Evolutionary conservation across 2,329 filamentous ascomycete genomes (phyloP).

Genomic region (Aureobasidium sp.): DNA sequence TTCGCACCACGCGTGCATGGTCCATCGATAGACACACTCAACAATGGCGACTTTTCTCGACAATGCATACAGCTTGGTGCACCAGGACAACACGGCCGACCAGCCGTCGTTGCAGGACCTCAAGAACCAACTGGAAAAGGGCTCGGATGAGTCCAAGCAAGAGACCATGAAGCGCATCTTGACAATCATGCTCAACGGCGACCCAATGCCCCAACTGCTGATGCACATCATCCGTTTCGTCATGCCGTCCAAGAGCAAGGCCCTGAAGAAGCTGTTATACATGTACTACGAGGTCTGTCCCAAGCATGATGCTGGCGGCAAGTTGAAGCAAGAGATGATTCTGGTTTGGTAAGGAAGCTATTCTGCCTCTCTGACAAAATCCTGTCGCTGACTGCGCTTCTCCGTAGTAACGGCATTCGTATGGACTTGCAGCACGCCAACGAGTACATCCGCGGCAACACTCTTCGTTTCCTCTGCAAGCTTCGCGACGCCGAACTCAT

Average conservation of each 20-base stretch:
- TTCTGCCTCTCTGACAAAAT: not conserved
- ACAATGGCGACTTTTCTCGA: slow-evolving; percentile 93
- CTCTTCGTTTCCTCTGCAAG: slow-evolving; percentile 95
- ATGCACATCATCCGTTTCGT: slow-evolving; percentile 99
- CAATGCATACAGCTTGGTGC: slow-evolving; percentile 90
- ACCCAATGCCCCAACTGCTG: slow-evolving; percentile 86
- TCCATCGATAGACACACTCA: slow-evolving; percentile 20
- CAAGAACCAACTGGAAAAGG: slow-evolving; percentile 50
- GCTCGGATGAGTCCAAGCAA: slow-evolving; percentile 29
- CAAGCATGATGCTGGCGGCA: slow-evolving; percentile 83
- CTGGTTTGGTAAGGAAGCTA: slow-evolving; percentile 66
- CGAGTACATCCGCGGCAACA: slow-evolving; percentile 97
- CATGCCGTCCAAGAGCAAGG: slow-evolving; percentile 96
- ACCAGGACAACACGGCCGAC: slow-evolving; percentile 94
- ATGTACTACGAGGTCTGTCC: slow-evolving; percentile 99
- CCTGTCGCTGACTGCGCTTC: not conserved
- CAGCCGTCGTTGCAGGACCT: slow-evolving; percentile 84
- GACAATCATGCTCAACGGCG: slow-evolving; percentile 96
- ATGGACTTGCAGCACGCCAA: slow-evolving; percentile 97
- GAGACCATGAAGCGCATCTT: slow-evolving; percentile 79
- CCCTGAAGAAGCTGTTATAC: slow-evolving; percentile 95
- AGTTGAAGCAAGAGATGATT: slow-evolving; percentile 99
- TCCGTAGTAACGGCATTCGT: slow-evolving; percentile 80
- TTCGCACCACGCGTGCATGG: slow-evolving; percentile 6
- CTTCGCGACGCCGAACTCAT: slow-evolving; percentile 91